A percentile compares a stretch with the other conserved stretches of the same genome.
These are phyloP conservation scores for Scedosporium dehoogii DNA, from an alignment of 2,329 filamentous ascomycete species.

Conservation along the genomic window DNA sequence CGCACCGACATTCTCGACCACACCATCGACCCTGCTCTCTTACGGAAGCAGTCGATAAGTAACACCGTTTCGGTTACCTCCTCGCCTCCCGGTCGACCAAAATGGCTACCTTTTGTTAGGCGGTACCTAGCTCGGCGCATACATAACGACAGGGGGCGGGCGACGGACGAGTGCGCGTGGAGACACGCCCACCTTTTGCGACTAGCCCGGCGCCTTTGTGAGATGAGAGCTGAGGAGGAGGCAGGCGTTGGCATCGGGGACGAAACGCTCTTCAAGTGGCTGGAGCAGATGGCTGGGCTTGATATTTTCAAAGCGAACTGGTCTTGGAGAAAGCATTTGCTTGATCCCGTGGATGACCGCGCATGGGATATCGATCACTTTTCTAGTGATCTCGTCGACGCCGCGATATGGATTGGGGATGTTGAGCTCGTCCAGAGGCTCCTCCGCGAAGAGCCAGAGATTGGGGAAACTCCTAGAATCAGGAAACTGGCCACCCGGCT, in stretches of 20 bases:
- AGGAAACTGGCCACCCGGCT: background rate
- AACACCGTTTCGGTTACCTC: background rate
- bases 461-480: no score
- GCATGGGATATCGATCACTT: background rate
- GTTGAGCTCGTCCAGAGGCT: background rate
- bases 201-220: background rate
- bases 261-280: background rate
- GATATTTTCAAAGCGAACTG: background rate
- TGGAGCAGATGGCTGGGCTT: background rate
- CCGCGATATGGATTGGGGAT: background rate
- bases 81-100: background rate
- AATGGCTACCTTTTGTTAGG: background rate
- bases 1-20: background rate
- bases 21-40: no score
- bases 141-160: background rate
- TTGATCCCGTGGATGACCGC: background rate
- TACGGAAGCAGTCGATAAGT: background rate
- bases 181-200: background rate
- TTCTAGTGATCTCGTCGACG: background rate
- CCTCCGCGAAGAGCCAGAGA: background rate
- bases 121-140: background rate
- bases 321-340: background rate
- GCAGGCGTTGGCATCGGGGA: background rate
- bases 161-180: background rate
- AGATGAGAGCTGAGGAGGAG: background rate